These are phyloP conservation scores for Boletus sensibilis DNA, from an alignment of 768 basidiomycete species.

Conservation along the genomic window DNA sequence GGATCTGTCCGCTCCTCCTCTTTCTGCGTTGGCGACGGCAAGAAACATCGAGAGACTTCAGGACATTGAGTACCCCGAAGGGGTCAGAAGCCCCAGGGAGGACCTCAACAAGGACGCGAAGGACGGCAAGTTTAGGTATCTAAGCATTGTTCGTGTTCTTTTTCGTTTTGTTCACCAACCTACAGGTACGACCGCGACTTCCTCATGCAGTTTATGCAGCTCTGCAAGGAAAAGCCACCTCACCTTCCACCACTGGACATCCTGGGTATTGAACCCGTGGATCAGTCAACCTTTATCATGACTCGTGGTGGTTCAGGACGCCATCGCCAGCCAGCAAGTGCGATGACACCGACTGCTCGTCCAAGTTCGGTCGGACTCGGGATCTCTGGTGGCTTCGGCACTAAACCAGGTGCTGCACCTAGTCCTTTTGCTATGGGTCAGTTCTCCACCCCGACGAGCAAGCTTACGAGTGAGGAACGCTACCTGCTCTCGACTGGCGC, in stretches of 20 bases:
- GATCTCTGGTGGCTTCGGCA: conserved; percentile 25
- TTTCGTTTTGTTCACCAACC: conserved; percentile 8
- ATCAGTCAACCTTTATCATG: conserved; percentile 50
- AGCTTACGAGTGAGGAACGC: conserved; percentile 71
- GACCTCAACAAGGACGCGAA: conserved; percentile 83
- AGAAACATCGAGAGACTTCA: conserved; percentile 81
- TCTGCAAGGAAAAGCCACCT: conserved; percentile 96
- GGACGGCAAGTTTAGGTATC: conserved; percentile 86
- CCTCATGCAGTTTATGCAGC: conserved; percentile 91
- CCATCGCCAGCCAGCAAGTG: conserved; percentile 46
- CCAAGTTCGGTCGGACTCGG: conserved; percentile 53
- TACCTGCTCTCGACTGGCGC: conserved; percentile 43
- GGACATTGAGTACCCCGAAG: conserved; percentile 76
- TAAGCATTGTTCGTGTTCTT: not conserved
- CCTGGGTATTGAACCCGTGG: conserved; percentile 83
- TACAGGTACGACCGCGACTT: conserved; percentile 94
- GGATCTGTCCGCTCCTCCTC: conserved; percentile 32
- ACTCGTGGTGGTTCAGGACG: conserved; percentile 66
- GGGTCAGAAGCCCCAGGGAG: conserved; percentile 74
- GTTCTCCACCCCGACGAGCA: conserved; percentile 52
- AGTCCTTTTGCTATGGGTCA: conserved; percentile 62
- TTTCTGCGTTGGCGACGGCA: conserved; percentile 74
- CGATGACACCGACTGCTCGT: conserved; percentile 44
- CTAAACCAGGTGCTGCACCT: conserved; percentile 33
- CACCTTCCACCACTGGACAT: conserved; percentile 84